Percentiles rank a stretch among this genome's conserved stretches.
Evolutionary conservation across 2,329 filamentous ascomycete genomes (phyloP).

Genomic region (Alternaria angustiovoidea): DNA sequence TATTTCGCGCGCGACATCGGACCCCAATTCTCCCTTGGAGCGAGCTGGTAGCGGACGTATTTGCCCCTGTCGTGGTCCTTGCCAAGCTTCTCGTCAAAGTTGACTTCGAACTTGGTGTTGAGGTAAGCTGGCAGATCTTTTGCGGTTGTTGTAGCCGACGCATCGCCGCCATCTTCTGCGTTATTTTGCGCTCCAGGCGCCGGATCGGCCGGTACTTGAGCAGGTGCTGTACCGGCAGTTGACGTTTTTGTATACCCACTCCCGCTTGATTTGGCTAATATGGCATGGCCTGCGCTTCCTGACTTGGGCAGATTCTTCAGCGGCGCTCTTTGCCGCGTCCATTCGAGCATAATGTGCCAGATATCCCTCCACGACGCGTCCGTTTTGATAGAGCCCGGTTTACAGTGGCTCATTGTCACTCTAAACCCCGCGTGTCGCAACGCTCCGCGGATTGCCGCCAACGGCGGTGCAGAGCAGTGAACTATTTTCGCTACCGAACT

Average conservation of each 20-base stretch:
- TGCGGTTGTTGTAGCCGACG: constrained; percentile 3
- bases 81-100: constrained; percentile 84
- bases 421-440: constrained; percentile 81
- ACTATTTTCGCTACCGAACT: constrained; percentile 77
- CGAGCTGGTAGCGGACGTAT: constrained; percentile 86
- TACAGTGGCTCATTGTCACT: constrained; percentile 86
- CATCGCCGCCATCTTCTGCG: constrained; percentile 5
- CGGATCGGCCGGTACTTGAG: constrained; percentile 7
- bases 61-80: constrained; percentile 70
- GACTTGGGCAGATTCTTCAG: constrained; percentile 77
- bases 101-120: constrained; percentile 62
- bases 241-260: constrained; percentile 13
- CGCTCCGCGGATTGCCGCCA: constrained; percentile 81
- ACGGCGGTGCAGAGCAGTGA: constrained; percentile 80
- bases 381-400: constrained; percentile 89
- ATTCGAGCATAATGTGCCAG: constrained; percentile 94
- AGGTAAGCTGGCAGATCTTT: constrained; percentile 34
- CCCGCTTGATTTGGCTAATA: constrained; percentile 53
- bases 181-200: constrained; percentile 13
- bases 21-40: constrained; percentile 93
- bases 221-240: constrained; percentile 5
- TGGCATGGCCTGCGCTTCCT: constrained; percentile 73
- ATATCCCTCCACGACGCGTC: constrained; percentile 89
- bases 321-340: constrained; percentile 81
- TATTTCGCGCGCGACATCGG: constrained; percentile 70